Conservation (phyloP, 306 rosid genomes). For the Lablab purpureus region DNA sequence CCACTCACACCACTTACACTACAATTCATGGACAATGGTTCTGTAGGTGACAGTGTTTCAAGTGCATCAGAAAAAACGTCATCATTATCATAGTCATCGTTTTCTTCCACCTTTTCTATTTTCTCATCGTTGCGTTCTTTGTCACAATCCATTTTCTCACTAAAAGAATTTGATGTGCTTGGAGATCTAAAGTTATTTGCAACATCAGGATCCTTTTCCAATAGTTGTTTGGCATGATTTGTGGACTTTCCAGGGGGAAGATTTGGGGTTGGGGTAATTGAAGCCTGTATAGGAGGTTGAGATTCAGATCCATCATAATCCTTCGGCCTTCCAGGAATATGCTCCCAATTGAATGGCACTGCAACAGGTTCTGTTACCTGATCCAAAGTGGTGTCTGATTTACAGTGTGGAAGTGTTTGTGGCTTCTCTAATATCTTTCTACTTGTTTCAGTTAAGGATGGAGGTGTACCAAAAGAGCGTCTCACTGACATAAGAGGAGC, state of each 20-base stretch:
- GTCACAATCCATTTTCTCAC: constrained; percentile 45
- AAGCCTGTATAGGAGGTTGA: constrained; percentile 48
- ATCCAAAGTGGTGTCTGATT: constrained; percentile 57
- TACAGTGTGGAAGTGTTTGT: constrained; percentile 46
- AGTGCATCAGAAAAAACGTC: constrained; percentile 79
- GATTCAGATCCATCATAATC: constrained; percentile 51
- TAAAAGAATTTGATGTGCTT: constrained; percentile 40
- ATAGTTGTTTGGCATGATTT: constrained; percentile 35
- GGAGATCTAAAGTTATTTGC: constrained; percentile 32
- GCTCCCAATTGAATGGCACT: constrained; percentile 91
- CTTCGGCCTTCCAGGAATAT: constrained; percentile 76
- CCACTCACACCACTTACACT: constrained; percentile 75
- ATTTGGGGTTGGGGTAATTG: constrained; percentile 56
- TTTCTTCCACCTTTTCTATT: constrained; percentile 45
- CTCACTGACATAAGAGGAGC: constrained; percentile 91
- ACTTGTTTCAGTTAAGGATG: constrained; percentile 54
- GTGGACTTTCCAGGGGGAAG: constrained; percentile 62
- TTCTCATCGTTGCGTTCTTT: constrained; percentile 49
- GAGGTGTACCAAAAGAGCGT: constrained; percentile 59
- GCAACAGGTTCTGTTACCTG: constrained; percentile 88
- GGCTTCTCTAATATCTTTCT: constrained; percentile 55
- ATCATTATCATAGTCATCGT: constrained; percentile 45
- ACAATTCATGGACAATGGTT: constrained; percentile 71
- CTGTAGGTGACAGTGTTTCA: constrained; percentile 67
- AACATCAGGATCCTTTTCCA: constrained; percentile 46